phyloP scores from a whole-genome alignment of 2,329 filamentous ascomycete species.

The Coniochaeta ligniaria region DNA sequence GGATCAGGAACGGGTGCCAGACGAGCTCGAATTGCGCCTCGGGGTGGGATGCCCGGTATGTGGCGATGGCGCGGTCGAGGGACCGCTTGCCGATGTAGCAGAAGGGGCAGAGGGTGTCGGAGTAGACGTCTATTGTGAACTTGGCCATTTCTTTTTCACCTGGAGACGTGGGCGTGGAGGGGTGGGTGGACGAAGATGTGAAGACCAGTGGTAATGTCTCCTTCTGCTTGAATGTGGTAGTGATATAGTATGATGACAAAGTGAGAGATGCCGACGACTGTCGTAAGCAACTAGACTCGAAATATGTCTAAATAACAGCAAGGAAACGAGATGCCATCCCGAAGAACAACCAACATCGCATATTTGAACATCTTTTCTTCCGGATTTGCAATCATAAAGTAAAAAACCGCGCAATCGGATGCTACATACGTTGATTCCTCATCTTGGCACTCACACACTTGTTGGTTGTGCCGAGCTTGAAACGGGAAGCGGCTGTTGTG shows the following conservation, averaged over 20 bases:
- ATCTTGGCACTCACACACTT: neutral
- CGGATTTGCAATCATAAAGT: neutral
- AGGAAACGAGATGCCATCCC: neutral
- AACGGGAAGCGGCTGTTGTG: neutral
- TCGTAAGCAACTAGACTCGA: neutral
- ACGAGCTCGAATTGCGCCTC: constrained; percentile 36
- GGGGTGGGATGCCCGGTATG: constrained; percentile 29
- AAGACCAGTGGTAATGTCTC: no score
- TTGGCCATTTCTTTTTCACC: neutral
- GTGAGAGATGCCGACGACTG: neutral
- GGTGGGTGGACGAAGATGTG: no score
- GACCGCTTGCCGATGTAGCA: constrained; percentile 42
- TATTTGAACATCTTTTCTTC: neutral
- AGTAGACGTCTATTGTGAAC: constrained; percentile 33
- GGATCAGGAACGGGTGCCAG: constrained; percentile 41
- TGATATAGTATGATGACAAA: neutral
- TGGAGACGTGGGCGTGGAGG: no score
- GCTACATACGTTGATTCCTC: neutral
- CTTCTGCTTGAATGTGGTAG: neutral
- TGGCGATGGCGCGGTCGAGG: constrained; percentile 35
- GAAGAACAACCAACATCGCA: neutral
- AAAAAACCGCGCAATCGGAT: neutral
- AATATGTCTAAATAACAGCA: neutral
- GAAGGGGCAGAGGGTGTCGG: constrained; percentile 45
- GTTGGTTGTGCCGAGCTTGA: neutral